Base-by-base conservation (phyloP, 2,329 filamentous ascomycete species). In the Trichoderma koningiopsis region DNA sequence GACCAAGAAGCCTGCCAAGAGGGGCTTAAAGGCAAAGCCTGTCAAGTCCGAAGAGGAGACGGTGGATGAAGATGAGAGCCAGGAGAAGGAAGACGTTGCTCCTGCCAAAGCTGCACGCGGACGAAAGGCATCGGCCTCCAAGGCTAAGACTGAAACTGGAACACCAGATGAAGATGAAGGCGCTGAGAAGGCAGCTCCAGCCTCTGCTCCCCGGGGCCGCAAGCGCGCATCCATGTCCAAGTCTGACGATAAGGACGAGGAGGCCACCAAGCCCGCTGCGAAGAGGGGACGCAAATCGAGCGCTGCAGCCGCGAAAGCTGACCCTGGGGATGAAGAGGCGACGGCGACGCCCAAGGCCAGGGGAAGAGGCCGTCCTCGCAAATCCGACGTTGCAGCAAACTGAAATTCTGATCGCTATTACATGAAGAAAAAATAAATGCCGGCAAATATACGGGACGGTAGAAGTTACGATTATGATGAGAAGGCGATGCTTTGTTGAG, bases 271-370 rank as follows among this genome's bases (percentile, higher is more conserved):
- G 71, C 52, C 72, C 53, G 65, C 73, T 5, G 75, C 74, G 22
- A 79, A 79, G 72, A 80, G 77, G 31, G 71, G 71, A 61, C 74
- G 74, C 59, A 74, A 69, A 29, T 31, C 65, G 19, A 59, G 49
- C 13, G 31, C 22, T 11, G 10, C 59, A 4, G 69, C 57, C 22
- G 40, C 68, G 61, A 55, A 61, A 40, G 14, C 71, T 11, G 55
- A 64, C 22, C 53, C 65, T 24, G 49, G 27, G 56, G 69, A 43
- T n/a, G 59, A 63, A 31, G 68, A 57, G 33, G 29, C 43, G 37
- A 64, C 56, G 58, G n/a, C 37, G n/a, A 55, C 65, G 7, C 58
- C 47, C 22, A 65, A 65, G 62, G 57, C 40, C 10, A 68, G 43
- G 27, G 63, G 60, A 40, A 63, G 57, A n/a, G 74, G 75, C 53